A percentile compares a stretch with the other conserved stretches of the same genome.
Conservation (phyloP, 2,329 filamentous ascomycete species). For the Trichothecium sympodiale region DNA sequence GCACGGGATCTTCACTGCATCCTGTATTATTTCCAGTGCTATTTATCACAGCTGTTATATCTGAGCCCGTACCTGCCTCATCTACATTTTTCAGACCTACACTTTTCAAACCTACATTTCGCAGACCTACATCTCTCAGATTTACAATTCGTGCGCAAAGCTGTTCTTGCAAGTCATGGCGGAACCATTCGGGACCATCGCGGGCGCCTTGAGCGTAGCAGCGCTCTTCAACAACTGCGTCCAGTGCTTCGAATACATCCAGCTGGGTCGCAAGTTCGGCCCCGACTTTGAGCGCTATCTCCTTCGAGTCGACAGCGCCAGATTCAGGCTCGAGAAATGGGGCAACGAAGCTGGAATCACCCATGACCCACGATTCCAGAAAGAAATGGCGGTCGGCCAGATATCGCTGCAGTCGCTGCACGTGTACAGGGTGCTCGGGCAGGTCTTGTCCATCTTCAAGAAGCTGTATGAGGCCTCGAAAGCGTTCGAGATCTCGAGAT, state of each 20-base stretch:
- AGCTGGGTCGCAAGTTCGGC: constrained; percentile 22
- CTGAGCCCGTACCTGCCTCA: too few relatives aligned
- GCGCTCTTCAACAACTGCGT: constrained; percentile 24
- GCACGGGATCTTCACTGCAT: too few relatives aligned
- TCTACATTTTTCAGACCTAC: too few relatives aligned
- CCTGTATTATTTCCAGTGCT: too few relatives aligned
- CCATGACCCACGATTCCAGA: constrained; percentile 12
- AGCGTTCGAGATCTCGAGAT: constrained; percentile 4
- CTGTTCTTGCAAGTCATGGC: background rate
- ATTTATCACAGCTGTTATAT: too few relatives aligned
- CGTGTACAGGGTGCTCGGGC: constrained; percentile 15
- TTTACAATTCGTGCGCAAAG: too few relatives aligned
- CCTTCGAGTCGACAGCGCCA: constrained; percentile 19
- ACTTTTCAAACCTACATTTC: too few relatives aligned
- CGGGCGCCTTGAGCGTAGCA: constrained; percentile 21
- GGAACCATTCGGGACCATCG: constrained; percentile 10
- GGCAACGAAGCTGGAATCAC: constrained; percentile 19
- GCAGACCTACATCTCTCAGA: too few relatives aligned
- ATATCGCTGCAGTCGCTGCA: constrained; percentile 9
- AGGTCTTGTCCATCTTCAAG: constrained; percentile 10
- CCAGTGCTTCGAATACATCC: constrained; percentile 27
- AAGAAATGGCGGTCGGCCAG: background rate
- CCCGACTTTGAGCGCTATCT: constrained; percentile 20
- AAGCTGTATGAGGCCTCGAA: constrained; percentile 11
- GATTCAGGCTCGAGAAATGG: constrained; percentile 21